Evolutionary conservation across 139 green algal species (phyloP).

Genomic region (Chlamydomonas applanata): DNA sequence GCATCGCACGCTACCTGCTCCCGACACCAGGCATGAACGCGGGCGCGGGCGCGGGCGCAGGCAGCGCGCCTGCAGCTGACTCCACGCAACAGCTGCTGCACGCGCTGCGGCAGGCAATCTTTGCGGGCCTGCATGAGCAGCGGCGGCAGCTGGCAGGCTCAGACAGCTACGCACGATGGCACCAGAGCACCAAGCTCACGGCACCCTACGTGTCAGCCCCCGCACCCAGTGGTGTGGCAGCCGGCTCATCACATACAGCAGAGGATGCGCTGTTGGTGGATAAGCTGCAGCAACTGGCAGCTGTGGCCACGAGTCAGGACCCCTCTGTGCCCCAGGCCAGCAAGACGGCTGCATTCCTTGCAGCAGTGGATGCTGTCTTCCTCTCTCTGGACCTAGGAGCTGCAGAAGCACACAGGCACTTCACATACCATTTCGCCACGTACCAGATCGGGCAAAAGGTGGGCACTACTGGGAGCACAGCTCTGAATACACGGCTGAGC

Average conservation of each 20-base stretch:
- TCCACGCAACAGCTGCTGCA: constrained; percentile 19
- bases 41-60: too few relatives aligned
- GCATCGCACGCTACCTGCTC: constrained; percentile 22
- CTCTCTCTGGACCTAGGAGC: constrained; percentile 15
- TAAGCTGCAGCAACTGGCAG: neutral
- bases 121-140: constrained; percentile 18
- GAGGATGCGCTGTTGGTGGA: neutral
- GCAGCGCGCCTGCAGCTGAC: neutral
- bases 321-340: neutral
- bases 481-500: neutral
- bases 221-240: neutral
- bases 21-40: too few relatives aligned
- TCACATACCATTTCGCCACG: constrained; percentile 21
- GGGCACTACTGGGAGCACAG: neutral
- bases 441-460: constrained; percentile 14
- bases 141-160: constrained; percentile 2
- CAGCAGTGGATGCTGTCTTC: constrained; percentile 15
- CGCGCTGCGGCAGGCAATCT: constrained; percentile 24
- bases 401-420: constrained; percentile 4
- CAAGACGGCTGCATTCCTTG: constrained; percentile 16
- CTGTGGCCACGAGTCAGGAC: neutral
- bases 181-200: constrained; percentile 9
- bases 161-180: constrained; percentile 18
- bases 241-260: neutral
- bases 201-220: neutral